Evolutionary conservation across 2,329 filamentous ascomycete species (phyloP), one percentile per base, ranked within the genome.

Genomic region (Diaporthe ampelina): DNA sequence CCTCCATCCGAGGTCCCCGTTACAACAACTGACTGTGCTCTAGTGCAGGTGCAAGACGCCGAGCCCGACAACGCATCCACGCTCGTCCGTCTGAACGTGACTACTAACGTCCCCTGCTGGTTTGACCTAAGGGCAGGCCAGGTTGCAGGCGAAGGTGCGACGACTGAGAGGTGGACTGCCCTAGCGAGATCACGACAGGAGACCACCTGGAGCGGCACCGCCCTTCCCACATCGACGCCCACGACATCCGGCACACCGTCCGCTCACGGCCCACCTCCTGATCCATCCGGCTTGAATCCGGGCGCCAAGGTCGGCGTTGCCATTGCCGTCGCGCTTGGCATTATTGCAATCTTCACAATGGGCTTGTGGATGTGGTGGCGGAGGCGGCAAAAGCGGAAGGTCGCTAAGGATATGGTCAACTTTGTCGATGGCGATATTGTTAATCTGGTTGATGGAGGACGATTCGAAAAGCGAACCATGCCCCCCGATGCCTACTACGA

Each of bases 391-490:
- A 75, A 72, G 59, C 59, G 61, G 13, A 67, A 75, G 54, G 54
- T 75, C 43, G 74, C 74, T 17, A 75, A 74, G 43, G 54, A 70
- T 3, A 75, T 75, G 74, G 68, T 75, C 67, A 75, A 74, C 6
- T 75, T 75, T 32, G 74, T 75, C 32, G 74, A 75, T 9, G 74
- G 74, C 15, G 74, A 75, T 19, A 75, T 75, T 19, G 74, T 75
- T 19, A 75, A 72, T 4, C 61, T 75, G 17, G 72, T 75, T 32
- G 74, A 75, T 24, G 26, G 74, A 45, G 74, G 74, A 26, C 74
- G 74, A 8, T 75, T 75, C 35, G 74, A 75, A 54, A 75, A 75
- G 15, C 72, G 67, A 45, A 57, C 59, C 35, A 72, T 74, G 48
- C 74, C 74, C 26, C 65, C 61, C n/a, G 61, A 59, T 2, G 67